phyloP scores from a whole-genome alignment of 352 stramenopile species.

The Phytophthora idaei region DNA sequence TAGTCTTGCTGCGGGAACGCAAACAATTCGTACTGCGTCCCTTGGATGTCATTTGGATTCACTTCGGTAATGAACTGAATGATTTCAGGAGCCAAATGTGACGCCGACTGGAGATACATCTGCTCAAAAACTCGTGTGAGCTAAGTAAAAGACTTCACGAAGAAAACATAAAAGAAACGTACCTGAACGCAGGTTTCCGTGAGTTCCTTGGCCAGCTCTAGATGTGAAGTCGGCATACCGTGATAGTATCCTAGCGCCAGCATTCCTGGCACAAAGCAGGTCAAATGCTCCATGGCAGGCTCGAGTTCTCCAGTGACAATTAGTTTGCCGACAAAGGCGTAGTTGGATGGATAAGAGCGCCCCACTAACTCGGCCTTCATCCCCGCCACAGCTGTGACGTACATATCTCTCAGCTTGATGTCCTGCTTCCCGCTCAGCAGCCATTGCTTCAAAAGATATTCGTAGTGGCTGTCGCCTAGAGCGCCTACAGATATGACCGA shows the following conservation, averaged over 20 bases:
- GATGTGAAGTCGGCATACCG: conserved; percentile 56
- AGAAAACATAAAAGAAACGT: conserved; percentile 3
- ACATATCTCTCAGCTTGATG: conserved; percentile 49
- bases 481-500: conserved; percentile 57
- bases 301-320: conserved; percentile 28
- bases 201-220: conserved; percentile 75
- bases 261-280: conserved; percentile 89
- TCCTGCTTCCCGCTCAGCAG: conserved; percentile 61
- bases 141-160: neutral
- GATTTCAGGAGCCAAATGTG: conserved; percentile 76
- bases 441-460: conserved; percentile 85
- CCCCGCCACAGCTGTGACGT: conserved; percentile 54
- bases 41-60: conserved; percentile 8
- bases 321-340: conserved; percentile 54
- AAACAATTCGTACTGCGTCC: conserved; percentile 25
- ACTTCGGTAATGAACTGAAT: conserved; percentile 56
- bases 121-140: conserved; percentile 21
- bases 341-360: conserved; percentile 43
- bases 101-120: conserved; percentile 73
- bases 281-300: conserved; percentile 82
- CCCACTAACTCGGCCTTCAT: conserved; percentile 52
- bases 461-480: conserved; percentile 72
- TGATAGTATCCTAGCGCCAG: conserved; percentile 70
- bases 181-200: conserved; percentile 77
- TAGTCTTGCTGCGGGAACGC: conserved; percentile 40